Conservation (phyloP, 2,329 filamentous ascomycete genomes). For the Xylaria sp. region DNA sequence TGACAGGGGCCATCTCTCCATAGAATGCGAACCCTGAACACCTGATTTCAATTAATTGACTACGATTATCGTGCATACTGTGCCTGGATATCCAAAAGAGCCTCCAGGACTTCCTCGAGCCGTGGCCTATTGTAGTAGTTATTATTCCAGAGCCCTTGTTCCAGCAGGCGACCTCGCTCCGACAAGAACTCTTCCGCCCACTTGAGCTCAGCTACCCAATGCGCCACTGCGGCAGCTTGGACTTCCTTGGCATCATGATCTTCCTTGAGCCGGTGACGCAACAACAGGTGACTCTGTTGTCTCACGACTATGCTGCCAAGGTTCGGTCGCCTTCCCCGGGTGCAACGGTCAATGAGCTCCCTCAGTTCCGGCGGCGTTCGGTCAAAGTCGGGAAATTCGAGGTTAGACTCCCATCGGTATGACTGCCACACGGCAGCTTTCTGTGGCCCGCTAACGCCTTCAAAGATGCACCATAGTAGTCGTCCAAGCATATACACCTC, state of each 20-base stretch:
- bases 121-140: conserved; percentile 63
- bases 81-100: conserved; percentile 43
- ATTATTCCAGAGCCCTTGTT: conserved; percentile 58
- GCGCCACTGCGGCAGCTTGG: conserved; percentile 53
- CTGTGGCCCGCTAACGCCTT: conserved; percentile 68
- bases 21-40: conserved; percentile 8
- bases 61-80: conserved; percentile 22
- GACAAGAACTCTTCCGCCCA: conserved; percentile 61
- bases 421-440: conserved; percentile 68
- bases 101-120: conserved; percentile 56
- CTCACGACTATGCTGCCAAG: conserved; percentile 60
- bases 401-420: conserved; percentile 65
- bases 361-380: conserved; percentile 60
- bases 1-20: conserved; percentile 1
- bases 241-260: conserved; percentile 52
- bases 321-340: conserved; percentile 58
- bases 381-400: conserved; percentile 66
- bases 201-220: conserved; percentile 62
- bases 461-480: conserved; percentile 71
- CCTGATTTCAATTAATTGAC: not conserved
- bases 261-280: conserved; percentile 51
- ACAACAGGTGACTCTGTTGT: conserved; percentile 58
- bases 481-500: conserved; percentile 72
- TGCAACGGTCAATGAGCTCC: conserved; percentile 63
- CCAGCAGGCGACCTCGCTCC: conserved; percentile 53